Evolutionary conservation across 257 asterid genomes (phyloP).

Genomic region (Gentiana dahurica): DNA sequence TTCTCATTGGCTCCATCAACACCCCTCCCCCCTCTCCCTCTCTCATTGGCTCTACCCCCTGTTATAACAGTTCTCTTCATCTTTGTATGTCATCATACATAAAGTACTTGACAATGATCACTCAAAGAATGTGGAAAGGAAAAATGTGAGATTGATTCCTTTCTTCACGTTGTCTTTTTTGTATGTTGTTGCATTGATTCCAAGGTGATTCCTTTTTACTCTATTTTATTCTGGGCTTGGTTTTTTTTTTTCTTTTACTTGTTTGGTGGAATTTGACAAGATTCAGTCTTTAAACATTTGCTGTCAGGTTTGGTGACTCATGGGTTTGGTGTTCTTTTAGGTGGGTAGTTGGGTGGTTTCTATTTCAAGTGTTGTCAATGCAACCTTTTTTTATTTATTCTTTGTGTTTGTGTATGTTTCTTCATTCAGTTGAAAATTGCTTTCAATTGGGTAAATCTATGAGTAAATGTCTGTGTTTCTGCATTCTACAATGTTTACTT

Average conservation of each 20-base stretch:
- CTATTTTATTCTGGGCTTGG: conserved; percentile 3
- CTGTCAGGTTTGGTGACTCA: conserved; percentile 3
- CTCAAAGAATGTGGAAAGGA: not conserved
- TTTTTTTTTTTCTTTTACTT: not conserved
- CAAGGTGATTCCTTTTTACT: conserved; percentile 30
- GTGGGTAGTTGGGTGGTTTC: conserved; percentile 14
- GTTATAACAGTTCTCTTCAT: not conserved
- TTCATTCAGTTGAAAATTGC: no score
- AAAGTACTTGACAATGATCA: conserved; percentile 14
- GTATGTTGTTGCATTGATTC: conserved; percentile 15
- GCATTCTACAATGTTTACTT: conserved; percentile 4
- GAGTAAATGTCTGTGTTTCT: no score
- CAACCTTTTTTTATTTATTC: not conserved
- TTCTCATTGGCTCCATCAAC: conserved; percentile 17
- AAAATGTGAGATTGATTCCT: conserved; percentile 5
- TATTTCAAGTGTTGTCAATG: not conserved
- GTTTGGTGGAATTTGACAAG: conserved; percentile 5
- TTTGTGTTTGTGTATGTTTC: not conserved
- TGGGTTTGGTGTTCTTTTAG: conserved; percentile 5
- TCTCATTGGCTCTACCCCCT: no score
- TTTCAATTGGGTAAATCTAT: no score
- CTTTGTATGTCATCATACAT: not conserved
- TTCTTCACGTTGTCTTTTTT: conserved; percentile 16
- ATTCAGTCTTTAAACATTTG: conserved; percentile 17
- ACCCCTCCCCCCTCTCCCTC: no score